Conservation (phyloP, 257 asterid genomes). For the Penstemon barbatus region DNA sequence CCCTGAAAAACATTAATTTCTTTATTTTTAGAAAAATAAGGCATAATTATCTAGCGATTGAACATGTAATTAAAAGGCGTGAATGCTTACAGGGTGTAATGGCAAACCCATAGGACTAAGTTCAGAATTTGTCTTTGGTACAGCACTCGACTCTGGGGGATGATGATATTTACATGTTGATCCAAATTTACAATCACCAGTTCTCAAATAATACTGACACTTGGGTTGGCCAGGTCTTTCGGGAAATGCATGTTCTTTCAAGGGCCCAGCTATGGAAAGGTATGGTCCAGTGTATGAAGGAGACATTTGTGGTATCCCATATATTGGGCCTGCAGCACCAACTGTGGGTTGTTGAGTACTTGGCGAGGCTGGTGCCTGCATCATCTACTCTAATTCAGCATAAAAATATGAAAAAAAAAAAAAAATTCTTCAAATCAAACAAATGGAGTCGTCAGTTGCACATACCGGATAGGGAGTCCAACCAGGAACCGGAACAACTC, state of each 20-base stretch:
- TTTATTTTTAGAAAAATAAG: slow-evolving; percentile 9
- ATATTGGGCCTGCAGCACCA: slow-evolving; percentile 53
- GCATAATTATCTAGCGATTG: neutral
- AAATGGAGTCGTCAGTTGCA: slow-evolving; percentile 11
- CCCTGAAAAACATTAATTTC: slow-evolving; percentile 49
- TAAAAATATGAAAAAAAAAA: neutral
- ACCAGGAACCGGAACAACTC: slow-evolving; percentile 77
- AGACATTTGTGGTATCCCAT: slow-evolving; percentile 67
- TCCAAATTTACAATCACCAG: slow-evolving; percentile 89
- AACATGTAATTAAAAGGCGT: neutral
- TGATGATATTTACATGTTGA: slow-evolving; percentile 88
- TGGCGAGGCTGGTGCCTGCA: slow-evolving; percentile 63
- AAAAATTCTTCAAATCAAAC: too few species aligned
- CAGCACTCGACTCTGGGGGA: slow-evolving; percentile 66
- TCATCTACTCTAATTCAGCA: slow-evolving; percentile 29
- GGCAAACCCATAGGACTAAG: slow-evolving; percentile 93
- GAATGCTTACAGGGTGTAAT: slow-evolving; percentile 73
- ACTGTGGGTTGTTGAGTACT: slow-evolving; percentile 51
- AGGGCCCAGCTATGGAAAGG: slow-evolving; percentile 59
- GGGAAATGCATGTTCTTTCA: slow-evolving; percentile 65
- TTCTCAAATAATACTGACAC: slow-evolving; percentile 77
- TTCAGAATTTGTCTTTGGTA: slow-evolving; percentile 44
- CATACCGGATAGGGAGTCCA: slow-evolving; percentile 87
- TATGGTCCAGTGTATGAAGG: slow-evolving; percentile 79
- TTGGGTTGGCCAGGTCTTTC: slow-evolving; percentile 90